phyloP scores from a whole-genome alignment of 352 stramenopile species.

The Phytophthora palmivora region DNA sequence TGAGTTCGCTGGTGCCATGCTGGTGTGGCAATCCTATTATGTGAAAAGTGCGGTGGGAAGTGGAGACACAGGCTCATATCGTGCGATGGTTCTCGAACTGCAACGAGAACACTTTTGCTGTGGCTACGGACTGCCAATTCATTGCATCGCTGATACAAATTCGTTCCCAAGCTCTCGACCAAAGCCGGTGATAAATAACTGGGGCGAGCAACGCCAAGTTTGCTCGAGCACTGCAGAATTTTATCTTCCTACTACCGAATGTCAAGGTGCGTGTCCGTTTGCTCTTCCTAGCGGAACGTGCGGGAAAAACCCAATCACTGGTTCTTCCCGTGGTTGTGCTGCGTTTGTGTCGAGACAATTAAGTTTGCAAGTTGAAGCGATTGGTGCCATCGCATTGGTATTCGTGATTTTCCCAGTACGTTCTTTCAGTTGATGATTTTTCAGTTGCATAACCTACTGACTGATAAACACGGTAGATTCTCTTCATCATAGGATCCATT shows the following conservation, averaged over 20 bases:
- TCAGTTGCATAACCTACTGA: too few relatives aligned
- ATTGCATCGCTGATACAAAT: conserved; percentile 53
- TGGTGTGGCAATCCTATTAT: conserved; percentile 85
- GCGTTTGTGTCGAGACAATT: conserved; percentile 54
- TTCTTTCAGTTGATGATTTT: background rate
- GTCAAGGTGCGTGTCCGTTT: conserved; percentile 50
- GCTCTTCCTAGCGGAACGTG: conserved; percentile 70
- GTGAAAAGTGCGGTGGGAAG: conserved; percentile 43
- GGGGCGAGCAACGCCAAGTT: conserved; percentile 35
- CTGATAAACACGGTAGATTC: conserved; percentile 32
- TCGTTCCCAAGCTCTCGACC: conserved; percentile 60
- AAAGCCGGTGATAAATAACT: conserved; percentile 32
- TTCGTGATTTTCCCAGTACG: conserved; percentile 61
- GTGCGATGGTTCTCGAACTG: conserved; percentile 62
- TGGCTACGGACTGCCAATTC: conserved; percentile 60
- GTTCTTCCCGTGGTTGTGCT: conserved; percentile 56
- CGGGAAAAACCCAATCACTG: conserved; percentile 60
- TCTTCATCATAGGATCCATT: conserved; percentile 54
- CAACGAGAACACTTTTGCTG: conserved; percentile 78
- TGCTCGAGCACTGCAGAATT: conserved; percentile 34
- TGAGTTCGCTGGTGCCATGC: conserved; percentile 61
- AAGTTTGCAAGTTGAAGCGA: conserved; percentile 51
- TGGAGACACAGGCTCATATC: conserved; percentile 35
- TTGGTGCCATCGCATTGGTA: conserved; percentile 43
- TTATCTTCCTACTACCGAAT: conserved; percentile 65